Base-by-base conservation (phyloP, 2,329 filamentous ascomycete genomes). In the Cercospora sojina region DNA sequence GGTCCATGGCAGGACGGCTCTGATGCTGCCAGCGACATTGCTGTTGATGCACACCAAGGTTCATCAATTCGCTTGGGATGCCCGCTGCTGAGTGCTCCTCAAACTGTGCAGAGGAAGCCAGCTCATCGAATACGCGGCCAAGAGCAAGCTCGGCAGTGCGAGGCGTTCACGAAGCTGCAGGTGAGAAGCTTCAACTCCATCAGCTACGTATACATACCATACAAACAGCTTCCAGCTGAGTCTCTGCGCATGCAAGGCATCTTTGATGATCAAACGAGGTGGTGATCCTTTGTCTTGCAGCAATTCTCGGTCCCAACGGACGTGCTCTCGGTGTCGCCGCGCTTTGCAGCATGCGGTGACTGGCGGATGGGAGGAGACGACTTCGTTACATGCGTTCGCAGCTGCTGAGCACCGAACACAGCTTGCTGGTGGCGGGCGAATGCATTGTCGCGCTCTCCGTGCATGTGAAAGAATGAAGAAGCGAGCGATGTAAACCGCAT, bases 181-280 rank as follows among this genome's bases (percentile, higher is more conserved):
- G 53, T 32, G 18, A 35, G 31, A 57, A 57, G 53, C 53, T 57
- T 20, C 53, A 32, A 32, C 53, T 57, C 53, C 53, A 57, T 57
- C 9, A 20, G 53, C 53, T 57, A 57, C 53, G 53, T 35, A 57
- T 35, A 20, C 31, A 35, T 31, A 32, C 53, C 31, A 35, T 32
- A 57, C 6, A 57, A 6, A 1, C 25, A 56, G 53, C 27, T 32
- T 31, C 29, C 4, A 32, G 53, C 53, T 32, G 27, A 20, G 29
- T 20, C 20, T 23, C 16, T 27, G 47, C 20, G 47, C 47, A 51
- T 51, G 47, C 47, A 51, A 16, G 5, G 47, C 47, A 27, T 51
- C 47, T 51, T 6, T 27, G 23, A 51, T 51, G 8, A 13, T 51
- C 23, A 29, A 27, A 8, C 3, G 23, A 23, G 47, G 23, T 51